Conservation (phyloP, 306 rosid species). For the Dryas drummondii region DNA sequence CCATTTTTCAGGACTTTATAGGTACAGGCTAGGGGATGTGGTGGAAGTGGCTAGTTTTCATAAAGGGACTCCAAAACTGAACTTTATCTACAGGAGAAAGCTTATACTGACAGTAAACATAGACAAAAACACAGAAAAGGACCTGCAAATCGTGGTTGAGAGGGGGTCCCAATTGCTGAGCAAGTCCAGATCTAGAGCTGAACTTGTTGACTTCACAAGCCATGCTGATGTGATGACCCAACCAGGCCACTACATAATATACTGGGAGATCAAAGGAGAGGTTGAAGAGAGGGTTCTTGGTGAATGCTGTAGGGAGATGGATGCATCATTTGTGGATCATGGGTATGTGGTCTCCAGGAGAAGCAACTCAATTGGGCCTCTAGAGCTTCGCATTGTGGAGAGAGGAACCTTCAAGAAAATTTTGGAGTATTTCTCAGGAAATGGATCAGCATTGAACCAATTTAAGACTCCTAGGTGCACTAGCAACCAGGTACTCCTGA, state of each 20-base stretch:
- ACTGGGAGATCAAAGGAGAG: conserved; percentile 85
- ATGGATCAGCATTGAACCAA: conserved; percentile 76
- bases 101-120: conserved; percentile 66
- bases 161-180: conserved; percentile 51
- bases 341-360: conserved; percentile 84
- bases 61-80: conserved; percentile 75
- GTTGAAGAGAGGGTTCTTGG: conserved; percentile 47
- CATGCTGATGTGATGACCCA: conserved; percentile 46
- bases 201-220: conserved; percentile 81
- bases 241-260: conserved; percentile 76
- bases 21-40: conserved; percentile 87
- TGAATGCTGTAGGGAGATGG: conserved; percentile 75
- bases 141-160: conserved; percentile 84
- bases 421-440: conserved; percentile 59
- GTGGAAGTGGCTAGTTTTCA: conserved; percentile 86
- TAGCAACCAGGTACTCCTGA: conserved; percentile 43
- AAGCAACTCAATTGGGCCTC: conserved; percentile 70
- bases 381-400: conserved; percentile 66
- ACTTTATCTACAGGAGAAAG: conserved; percentile 75
- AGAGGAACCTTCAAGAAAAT: conserved; percentile 76
- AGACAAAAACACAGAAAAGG: conserved; percentile 91
- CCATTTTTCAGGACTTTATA: conserved; percentile 60
- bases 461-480: conserved; percentile 97
- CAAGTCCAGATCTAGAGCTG: conserved; percentile 42
- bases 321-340: conserved; percentile 64